These are phyloP conservation scores for Hamamelis virginiana DNA, from an alignment of 164 flowering plant genomes.

Conservation along the genomic window DNA sequence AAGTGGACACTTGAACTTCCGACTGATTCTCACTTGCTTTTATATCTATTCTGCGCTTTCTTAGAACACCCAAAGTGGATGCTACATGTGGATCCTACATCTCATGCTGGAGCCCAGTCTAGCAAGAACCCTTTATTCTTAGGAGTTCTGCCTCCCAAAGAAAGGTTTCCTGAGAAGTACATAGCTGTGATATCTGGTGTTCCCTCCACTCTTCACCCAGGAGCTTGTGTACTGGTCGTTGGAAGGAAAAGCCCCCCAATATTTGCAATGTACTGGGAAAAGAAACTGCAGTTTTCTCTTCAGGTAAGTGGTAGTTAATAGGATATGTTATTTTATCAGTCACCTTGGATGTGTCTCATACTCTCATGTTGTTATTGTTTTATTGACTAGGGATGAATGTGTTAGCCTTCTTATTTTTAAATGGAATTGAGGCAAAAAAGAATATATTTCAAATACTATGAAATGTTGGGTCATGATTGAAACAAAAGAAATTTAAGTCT, in stretches of 20 bases:
- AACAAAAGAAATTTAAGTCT: no score
- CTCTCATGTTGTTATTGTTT: neutral
- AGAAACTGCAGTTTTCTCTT: constrained; percentile 83
- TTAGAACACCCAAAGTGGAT: constrained; percentile 96
- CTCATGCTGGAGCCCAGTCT: constrained; percentile 79
- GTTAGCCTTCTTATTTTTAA: neutral
- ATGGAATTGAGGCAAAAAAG: neutral
- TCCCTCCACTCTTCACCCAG: constrained; percentile 81
- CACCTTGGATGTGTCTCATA: neutral
- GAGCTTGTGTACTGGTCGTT: constrained; percentile 70
- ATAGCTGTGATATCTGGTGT: constrained; percentile 65
- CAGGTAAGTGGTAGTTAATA: constrained; percentile 47
- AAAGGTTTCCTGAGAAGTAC: constrained; percentile 90
- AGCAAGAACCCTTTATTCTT: constrained; percentile 91
- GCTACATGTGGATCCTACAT: constrained; percentile 84
- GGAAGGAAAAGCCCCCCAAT: constrained; percentile 82
- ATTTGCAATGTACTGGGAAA: constrained; percentile 89
- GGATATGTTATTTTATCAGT: neutral
- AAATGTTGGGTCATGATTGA: neutral
- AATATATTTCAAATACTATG: neutral
- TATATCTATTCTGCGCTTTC: constrained; percentile 91
- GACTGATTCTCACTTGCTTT: constrained; percentile 82
- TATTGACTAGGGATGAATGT: neutral
- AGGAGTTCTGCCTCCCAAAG: constrained; percentile 89
- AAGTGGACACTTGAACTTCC: constrained; percentile 91